A percentile compares a stretch with the other conserved stretches of the same genome.
Evolutionary conservation across 108 stramenopile genomes (phyloP).

Genomic region (Hondaea fermentalgiana): DNA sequence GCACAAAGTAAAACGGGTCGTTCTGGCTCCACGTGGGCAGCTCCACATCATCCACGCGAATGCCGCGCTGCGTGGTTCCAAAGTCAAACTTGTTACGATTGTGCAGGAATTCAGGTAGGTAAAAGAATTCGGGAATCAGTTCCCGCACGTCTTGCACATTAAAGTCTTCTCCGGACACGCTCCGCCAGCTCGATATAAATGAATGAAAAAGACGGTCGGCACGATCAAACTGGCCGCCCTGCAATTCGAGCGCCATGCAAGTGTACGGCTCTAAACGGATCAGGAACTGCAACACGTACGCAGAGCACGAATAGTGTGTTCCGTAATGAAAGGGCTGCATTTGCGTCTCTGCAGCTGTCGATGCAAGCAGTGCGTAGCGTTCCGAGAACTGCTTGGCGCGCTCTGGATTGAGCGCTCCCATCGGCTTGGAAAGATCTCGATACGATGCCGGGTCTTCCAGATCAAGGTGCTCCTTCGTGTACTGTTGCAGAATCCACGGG

Average conservation of each 20-base stretch:
- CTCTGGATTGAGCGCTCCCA: conserved; percentile 64
- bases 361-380: conserved; percentile 22
- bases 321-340: conserved; percentile 65
- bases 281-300: conserved; percentile 75
- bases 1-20: conserved; percentile 52
- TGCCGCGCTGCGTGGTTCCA: conserved; percentile 68
- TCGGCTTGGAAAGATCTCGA: conserved; percentile 85
- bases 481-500: conserved; percentile 94
- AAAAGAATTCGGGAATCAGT: conserved; percentile 94
- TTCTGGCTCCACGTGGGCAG: conserved; percentile 87
- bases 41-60: conserved; percentile 70
- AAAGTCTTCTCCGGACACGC: conserved; percentile 60
- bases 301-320: conserved; percentile 88
- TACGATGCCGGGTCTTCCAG: conserved; percentile 67
- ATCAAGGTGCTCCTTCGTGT: conserved; percentile 71
- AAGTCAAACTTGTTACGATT: conserved; percentile 79
- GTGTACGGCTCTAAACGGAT: conserved; percentile 80
- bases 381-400: not conserved
- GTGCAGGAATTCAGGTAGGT: conserved; percentile 75
- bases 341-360: conserved; percentile 21
- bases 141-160: conserved; percentile 45
- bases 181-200: conserved; percentile 57
- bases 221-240: conserved; percentile 86
- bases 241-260: conserved; percentile 73
- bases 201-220: conserved; percentile 86